Conservation (phyloP, 2,329 filamentous ascomycete genomes). For the Xylariaceae sp. region DNA sequence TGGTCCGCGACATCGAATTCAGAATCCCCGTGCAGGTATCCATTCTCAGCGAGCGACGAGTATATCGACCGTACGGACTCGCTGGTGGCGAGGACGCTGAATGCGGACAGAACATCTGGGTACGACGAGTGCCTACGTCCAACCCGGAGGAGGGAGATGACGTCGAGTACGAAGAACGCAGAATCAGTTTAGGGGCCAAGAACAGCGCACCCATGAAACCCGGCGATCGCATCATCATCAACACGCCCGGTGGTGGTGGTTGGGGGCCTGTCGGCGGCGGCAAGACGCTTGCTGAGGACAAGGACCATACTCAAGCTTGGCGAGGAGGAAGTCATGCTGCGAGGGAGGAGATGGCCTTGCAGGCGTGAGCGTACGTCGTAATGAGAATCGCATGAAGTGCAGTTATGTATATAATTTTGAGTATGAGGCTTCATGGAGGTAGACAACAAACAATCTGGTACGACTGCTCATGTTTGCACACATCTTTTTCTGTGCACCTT, state of each 20-base stretch:
- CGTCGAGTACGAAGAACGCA: constrained; percentile 51
- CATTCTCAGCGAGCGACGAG: constrained; percentile 66
- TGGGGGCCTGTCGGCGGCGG: constrained; percentile 61
- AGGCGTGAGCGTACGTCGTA: constrained; percentile 33
- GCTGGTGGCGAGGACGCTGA: constrained; percentile 74
- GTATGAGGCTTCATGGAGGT: neutral
- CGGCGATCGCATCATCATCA: constrained; percentile 72
- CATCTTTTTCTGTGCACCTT: too few relatives aligned
- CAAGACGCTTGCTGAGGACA: constrained; percentile 43
- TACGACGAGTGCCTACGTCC: constrained; percentile 61
- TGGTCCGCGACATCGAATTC: constrained; percentile 69
- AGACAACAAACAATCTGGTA: too few relatives aligned
- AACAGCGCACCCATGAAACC: constrained; percentile 72
- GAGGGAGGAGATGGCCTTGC: constrained; percentile 54
- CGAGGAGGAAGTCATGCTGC: constrained; percentile 52
- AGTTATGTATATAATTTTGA: neutral
- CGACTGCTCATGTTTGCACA: too few relatives aligned
- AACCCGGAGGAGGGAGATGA: constrained; percentile 42
- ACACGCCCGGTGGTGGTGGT: constrained; percentile 73
- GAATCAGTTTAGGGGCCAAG: constrained; percentile 71
- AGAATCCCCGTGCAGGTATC: constrained; percentile 64
- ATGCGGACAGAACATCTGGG: constrained; percentile 83
- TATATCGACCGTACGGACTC: constrained; percentile 73
- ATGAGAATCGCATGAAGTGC: neutral
- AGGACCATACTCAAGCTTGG: constrained; percentile 53